phyloP scores from a whole-genome alignment of 495 filamentous ascomycete species.

The Penicillium subrubescens region DNA sequence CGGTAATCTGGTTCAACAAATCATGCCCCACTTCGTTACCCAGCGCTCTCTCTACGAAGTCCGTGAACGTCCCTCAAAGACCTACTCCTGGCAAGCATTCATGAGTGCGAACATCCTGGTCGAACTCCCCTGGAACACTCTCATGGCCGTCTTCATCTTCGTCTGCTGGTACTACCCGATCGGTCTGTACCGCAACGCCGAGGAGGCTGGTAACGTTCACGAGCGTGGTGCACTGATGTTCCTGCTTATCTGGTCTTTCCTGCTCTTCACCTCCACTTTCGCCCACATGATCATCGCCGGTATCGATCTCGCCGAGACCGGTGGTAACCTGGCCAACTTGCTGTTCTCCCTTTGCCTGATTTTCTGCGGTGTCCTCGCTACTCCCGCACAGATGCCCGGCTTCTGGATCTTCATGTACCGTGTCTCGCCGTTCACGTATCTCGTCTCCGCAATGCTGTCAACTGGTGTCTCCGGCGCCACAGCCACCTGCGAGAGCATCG shows the following conservation, averaged over 20 bases:
- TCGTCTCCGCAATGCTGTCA: slow-evolving; percentile 65
- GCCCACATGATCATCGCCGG: slow-evolving; percentile 67
- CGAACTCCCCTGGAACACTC: slow-evolving; percentile 72
- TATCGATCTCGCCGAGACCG: slow-evolving; percentile 63
- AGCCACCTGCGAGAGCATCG: slow-evolving; percentile 59
- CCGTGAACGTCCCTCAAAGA: slow-evolving; percentile 70
- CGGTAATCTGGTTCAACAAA: slow-evolving; percentile 75
- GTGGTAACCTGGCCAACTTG: slow-evolving; percentile 62
- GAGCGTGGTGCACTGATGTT: slow-evolving; percentile 62
- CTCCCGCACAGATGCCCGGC: slow-evolving; percentile 58
- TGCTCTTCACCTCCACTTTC: slow-evolving; percentile 64
- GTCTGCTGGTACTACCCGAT: slow-evolving; percentile 70
- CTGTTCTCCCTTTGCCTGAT: slow-evolving; percentile 63
- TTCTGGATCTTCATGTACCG: slow-evolving; percentile 90
- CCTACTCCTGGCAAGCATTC: slow-evolving; percentile 78
- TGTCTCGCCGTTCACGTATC: slow-evolving; percentile 72
- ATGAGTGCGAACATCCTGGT: slow-evolving; percentile 68
- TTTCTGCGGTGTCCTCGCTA: slow-evolving; percentile 70
- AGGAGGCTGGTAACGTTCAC: slow-evolving; percentile 43
- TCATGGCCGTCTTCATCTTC: slow-evolving; percentile 65
- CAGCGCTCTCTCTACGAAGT: slow-evolving; percentile 71
- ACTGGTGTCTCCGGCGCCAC: slow-evolving; percentile 59
- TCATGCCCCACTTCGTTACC: slow-evolving; percentile 71
- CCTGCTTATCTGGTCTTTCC: slow-evolving; percentile 56
- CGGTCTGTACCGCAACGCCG: slow-evolving; percentile 61